These are phyloP conservation scores for Phytophthora meadii DNA, from an alignment of 352 stramenopile genomes.

Conservation along the genomic window DNA sequence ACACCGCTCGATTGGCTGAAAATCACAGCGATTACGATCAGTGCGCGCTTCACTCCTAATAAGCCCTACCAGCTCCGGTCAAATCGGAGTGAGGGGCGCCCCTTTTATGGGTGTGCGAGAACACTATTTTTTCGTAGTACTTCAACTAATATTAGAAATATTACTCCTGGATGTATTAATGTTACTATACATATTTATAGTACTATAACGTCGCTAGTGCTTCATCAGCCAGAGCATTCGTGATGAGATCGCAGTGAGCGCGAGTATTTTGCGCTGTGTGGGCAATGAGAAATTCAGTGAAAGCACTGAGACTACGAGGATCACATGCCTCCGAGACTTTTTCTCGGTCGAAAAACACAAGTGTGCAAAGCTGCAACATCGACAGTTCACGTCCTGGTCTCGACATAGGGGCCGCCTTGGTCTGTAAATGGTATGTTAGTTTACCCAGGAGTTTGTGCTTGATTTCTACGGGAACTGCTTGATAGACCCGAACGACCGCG, in stretches of 20 bases:
- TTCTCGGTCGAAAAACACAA: conserved; percentile 12
- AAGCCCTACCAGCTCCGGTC: too few relatives aligned
- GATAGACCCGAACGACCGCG: conserved; percentile 15
- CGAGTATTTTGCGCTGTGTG: conserved; percentile 14
- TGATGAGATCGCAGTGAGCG: conserved; percentile 18
- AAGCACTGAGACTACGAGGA: conserved; percentile 5
- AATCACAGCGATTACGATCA: too few relatives aligned
- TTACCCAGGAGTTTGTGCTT: conserved; percentile 21
- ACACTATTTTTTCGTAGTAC: too few relatives aligned
- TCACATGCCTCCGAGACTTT: background rate
- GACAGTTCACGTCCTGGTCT: conserved; percentile 11
- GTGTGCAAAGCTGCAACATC: conserved; percentile 20
- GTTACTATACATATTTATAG: too few relatives aligned
- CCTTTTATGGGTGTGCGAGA: too few relatives aligned
- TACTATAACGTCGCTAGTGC: background rate
- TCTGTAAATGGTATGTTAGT: conserved; percentile 16
- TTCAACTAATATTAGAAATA: too few relatives aligned
- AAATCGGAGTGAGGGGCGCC: too few relatives aligned
- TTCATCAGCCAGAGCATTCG: conserved; percentile 19
- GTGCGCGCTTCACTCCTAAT: too few relatives aligned
- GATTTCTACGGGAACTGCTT: conserved; percentile 14
- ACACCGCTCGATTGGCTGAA: too few relatives aligned
- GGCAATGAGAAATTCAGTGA: conserved; percentile 20
- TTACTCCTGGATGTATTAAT: too few relatives aligned
- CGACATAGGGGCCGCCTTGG: conserved; percentile 2